phyloP scores from a whole-genome alignment of 768 basidiomycete species.

The Lactarius hengduanensis region DNA sequence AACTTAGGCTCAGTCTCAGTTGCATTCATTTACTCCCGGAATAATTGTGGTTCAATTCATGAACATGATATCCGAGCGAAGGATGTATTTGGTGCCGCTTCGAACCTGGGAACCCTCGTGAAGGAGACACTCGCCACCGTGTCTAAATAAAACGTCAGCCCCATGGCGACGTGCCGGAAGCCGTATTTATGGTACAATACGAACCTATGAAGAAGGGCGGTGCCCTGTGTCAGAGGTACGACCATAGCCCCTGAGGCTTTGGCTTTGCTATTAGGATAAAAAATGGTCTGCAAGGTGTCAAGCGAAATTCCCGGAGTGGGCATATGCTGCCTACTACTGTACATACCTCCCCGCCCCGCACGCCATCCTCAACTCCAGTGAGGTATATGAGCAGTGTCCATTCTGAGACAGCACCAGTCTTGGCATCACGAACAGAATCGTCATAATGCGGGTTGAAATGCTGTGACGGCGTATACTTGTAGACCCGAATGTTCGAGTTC shows the following conservation, averaged over 20 bases:
- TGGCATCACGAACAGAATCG: slow-evolving; percentile 59
- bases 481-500: slow-evolving; percentile 74
- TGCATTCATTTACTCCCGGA: slow-evolving; percentile 2
- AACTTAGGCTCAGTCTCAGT: slow-evolving; percentile 17
- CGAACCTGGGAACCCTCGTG: slow-evolving; percentile 68
- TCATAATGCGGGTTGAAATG: slow-evolving; percentile 79
- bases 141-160: slow-evolving; percentile 40
- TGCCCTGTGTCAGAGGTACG: slow-evolving; percentile 57
- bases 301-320: background rate
- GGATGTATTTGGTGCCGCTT: slow-evolving; percentile 65
- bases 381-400: slow-evolving; percentile 79
- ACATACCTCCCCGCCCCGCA: slow-evolving; percentile 65
- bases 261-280: slow-evolving; percentile 58
- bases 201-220: slow-evolving; percentile 64
- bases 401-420: slow-evolving; percentile 63
- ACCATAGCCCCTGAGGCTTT: slow-evolving; percentile 49
- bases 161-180: background rate
- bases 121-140: slow-evolving; percentile 69
- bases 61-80: slow-evolving; percentile 75
- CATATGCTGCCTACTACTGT: background rate
- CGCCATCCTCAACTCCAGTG: slow-evolving; percentile 68
- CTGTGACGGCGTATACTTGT: slow-evolving; percentile 62
- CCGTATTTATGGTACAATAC: slow-evolving; percentile 9
- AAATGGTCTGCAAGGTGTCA: slow-evolving; percentile 52
- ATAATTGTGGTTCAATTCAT: slow-evolving; percentile 34